A percentile compares a stretch with the other conserved stretches of the same genome.
Conservation (phyloP, 345 rosid genomes). For the Psidium guajava region DNA sequence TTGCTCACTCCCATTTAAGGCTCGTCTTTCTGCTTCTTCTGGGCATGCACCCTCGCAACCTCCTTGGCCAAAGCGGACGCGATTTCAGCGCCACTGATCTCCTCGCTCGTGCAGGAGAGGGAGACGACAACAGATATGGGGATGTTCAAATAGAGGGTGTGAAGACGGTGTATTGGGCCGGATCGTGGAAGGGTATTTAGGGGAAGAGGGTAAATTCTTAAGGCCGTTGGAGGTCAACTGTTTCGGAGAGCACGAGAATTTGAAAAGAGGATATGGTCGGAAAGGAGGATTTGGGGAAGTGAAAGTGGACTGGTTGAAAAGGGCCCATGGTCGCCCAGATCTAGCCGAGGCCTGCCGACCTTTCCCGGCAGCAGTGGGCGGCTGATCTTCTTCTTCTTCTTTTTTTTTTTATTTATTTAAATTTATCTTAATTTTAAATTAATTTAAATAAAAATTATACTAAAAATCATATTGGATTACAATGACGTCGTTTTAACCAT, state of each 20-base stretch:
- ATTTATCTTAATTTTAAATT: no score
- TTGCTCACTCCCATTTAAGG: no score
- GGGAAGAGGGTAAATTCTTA: background rate
- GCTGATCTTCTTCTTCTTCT: no score
- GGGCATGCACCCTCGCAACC: slow-evolving; percentile 42
- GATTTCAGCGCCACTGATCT: background rate
- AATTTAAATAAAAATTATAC: no score
- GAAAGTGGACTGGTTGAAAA: background rate
- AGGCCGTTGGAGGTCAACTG: background rate
- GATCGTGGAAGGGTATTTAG: background rate
- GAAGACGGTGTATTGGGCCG: no score
- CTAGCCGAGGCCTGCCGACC: no score
- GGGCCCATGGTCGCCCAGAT: no score
- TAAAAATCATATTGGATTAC: no score
- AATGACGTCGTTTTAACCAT: no score
- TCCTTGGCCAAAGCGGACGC: slow-evolving; percentile 50
- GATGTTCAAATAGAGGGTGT: background rate
- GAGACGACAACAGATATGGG: background rate
- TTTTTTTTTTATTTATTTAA: no score
- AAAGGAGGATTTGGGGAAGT: no score
- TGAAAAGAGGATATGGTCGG: background rate
- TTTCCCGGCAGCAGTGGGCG: no score
- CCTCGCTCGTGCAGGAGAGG: background rate
- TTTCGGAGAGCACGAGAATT: background rate
- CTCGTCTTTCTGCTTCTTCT: slow-evolving; percentile 35